These are phyloP conservation scores for Aspergillus homomorphus DNA, from an alignment of 495 filamentous ascomycete genomes.

Conservation along the genomic window DNA sequence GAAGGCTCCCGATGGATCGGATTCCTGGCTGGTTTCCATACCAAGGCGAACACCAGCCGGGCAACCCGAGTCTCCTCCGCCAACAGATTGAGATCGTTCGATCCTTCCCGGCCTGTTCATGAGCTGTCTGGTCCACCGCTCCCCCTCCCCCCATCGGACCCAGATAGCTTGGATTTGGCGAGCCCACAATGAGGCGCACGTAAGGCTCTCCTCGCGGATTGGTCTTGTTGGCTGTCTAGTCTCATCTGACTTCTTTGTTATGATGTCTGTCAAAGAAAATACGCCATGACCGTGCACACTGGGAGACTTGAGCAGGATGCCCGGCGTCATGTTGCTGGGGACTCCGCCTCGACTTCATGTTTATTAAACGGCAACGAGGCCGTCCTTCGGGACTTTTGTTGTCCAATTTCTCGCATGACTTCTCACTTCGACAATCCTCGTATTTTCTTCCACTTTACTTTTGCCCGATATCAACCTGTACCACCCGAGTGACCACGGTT, in stretches of 20 bases:
- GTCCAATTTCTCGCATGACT: not conserved
- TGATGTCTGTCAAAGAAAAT: not conserved
- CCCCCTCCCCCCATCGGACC: not conserved
- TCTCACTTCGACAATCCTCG: too few species aligned
- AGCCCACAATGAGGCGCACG: slow-evolving; percentile 4
- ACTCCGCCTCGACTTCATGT: not conserved
- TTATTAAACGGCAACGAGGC: not conserved
- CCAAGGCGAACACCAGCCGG: slow-evolving; percentile 7
- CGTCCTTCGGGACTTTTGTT: not conserved
- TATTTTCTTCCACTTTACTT: too few species aligned
- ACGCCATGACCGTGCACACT: slow-evolving; percentile 1
- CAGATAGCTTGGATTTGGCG: not conserved
- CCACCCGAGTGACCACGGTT: not conserved
- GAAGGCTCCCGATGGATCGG: not conserved
- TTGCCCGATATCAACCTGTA: not conserved
- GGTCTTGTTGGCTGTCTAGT: not conserved
- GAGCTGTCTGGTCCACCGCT: not conserved
- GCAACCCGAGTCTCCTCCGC: not conserved
- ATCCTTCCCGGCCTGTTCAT: slow-evolving; percentile 1
- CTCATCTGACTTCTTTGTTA: not conserved
- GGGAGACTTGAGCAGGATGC: not conserved
- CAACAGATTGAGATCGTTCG: not conserved
- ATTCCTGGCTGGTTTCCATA: not conserved
- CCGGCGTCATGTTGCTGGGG: not conserved
- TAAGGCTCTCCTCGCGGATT: not conserved